Evolutionary conservation across 441 rosid genomes (phyloP), one percentile per base, ranked within the genome.

Genomic region (Metrosideros polymorpha): DNA sequence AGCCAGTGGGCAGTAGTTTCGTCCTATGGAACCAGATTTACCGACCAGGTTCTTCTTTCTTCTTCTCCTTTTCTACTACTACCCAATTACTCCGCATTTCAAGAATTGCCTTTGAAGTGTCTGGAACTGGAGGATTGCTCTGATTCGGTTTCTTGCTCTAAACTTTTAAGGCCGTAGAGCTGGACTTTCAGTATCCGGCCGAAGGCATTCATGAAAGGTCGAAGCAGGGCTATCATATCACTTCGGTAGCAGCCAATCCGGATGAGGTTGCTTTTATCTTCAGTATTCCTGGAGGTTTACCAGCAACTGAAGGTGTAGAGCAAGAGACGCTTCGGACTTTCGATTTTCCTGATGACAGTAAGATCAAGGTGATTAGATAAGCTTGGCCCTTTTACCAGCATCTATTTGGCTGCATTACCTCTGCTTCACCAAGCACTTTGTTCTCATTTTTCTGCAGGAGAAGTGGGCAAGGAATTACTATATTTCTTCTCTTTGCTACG

Each of bases 401-500:
- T 35, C 77, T 24, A 75, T 35, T 32, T 3, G 51, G 57, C 39
- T 35, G 52, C 51, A 27, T 66, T 0, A 35, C 52, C 52, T 82
- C 13, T 51, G 77, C 27, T 47, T 82, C 13, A 82, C 52, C 55
- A 51, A 30, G 53, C 32, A n/a, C 27, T 25, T 27, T 10, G 54
- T 52, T 61, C 77, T 32, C 18, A 51, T 55, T 47, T 47, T 71
- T 87, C 84, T 87, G 82, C 86, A 87, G 88, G 88, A 87, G 83
- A 87, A 87, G 79, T 87, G 88, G 88, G 76, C 88, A 18, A 87
- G 79, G 77, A 84, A 87, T 76, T 83, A 84, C 82, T 87, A 84
- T 45, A 75, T 87, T 43, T 66, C 88, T 77, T 84, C 86, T 55
- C 50, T 87, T 43, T 87, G 88, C 86, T 76, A 55, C 27, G 88